phyloP scores from a whole-genome alignment of 1,284 basidiomycete species.

The Puccinia triticina region DNA sequence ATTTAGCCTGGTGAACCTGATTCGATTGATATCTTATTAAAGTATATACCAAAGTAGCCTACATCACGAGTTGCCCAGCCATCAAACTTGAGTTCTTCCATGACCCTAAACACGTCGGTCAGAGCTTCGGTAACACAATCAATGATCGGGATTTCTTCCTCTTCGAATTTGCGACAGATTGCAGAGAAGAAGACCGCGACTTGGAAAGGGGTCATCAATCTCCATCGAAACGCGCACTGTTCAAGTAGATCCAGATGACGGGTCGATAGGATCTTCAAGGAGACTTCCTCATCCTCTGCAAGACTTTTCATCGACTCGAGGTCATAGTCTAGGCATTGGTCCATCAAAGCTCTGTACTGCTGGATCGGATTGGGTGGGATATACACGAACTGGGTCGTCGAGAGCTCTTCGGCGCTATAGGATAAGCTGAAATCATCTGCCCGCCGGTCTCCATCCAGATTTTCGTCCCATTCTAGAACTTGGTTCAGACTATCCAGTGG shows the following conservation, averaged over 20 bases:
- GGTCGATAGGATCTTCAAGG: slow-evolving; percentile 84
- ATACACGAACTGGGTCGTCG: slow-evolving; percentile 67
- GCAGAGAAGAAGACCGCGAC: slow-evolving; percentile 81
- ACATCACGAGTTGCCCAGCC: slow-evolving; percentile 82
- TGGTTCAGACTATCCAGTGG: slow-evolving; percentile 35
- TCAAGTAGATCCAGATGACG: slow-evolving; percentile 80
- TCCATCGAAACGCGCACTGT: slow-evolving; percentile 86
- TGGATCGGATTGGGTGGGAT: slow-evolving; percentile 85
- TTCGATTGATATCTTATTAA: slow-evolving; percentile 6
- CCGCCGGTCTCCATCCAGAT: slow-evolving; percentile 12
- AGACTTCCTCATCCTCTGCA: slow-evolving; percentile 93
- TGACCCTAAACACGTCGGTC: slow-evolving; percentile 71
- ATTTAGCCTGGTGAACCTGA: slow-evolving; percentile 25
- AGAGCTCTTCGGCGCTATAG: slow-evolving; percentile 12
- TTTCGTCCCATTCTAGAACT: slow-evolving; percentile 10
- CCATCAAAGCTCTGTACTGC: slow-evolving; percentile 81
- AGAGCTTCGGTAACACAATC: slow-evolving; percentile 92
- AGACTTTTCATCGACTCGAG: slow-evolving; percentile 86
- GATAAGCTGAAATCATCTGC: slow-evolving; percentile 21
- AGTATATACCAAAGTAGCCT: slow-evolving; percentile 60
- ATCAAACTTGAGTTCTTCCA: slow-evolving; percentile 67
- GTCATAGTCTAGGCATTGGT: slow-evolving; percentile 80
- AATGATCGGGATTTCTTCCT: slow-evolving; percentile 79
- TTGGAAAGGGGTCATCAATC: slow-evolving; percentile 78
- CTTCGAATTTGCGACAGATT: slow-evolving; percentile 83